Percentiles rank a stretch among this genome's conserved stretches.
These are phyloP conservation scores for Diaporthe sp. DNA, from an alignment of 2,329 filamentous ascomycete genomes.

Conservation along the genomic window DNA sequence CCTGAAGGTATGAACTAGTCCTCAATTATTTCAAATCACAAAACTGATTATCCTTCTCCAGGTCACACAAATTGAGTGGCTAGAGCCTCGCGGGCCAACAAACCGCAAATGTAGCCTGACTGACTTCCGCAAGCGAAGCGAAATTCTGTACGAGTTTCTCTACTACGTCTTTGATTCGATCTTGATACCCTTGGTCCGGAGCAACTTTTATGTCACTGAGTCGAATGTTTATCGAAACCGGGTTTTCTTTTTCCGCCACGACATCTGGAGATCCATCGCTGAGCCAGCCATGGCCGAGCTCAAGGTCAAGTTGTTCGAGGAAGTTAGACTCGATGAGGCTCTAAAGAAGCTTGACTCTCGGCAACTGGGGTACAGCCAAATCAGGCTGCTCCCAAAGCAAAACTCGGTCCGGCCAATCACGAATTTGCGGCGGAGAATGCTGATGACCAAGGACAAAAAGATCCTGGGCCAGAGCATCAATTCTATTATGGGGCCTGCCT, in stretches of 20 bases:
- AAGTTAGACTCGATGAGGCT: conserved; percentile 73
- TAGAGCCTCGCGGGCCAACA: conserved; percentile 67
- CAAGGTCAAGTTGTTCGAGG: conserved; percentile 83
- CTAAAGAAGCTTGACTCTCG: conserved; percentile 71
- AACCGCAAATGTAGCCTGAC: conserved; percentile 74
- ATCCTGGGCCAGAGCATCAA: conserved; percentile 78
- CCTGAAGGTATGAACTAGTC: conserved; percentile 72
- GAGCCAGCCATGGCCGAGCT: conserved; percentile 79
- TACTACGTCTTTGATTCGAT: conserved; percentile 96
- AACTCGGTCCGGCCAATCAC: conserved; percentile 85
- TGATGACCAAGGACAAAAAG: conserved; percentile 65
- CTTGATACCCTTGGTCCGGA: conserved; percentile 86
- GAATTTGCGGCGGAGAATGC: conserved; percentile 80
- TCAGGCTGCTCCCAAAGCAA: conserved; percentile 87
- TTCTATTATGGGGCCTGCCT: conserved; percentile 73
- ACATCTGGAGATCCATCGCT: conserved; percentile 85
- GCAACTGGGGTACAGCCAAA: conserved; percentile 80
- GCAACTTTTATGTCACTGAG: conserved; percentile 96
- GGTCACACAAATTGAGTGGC: conserved; percentile 81
- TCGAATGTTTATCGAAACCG: conserved; percentile 84
- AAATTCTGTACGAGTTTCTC: conserved; percentile 86
- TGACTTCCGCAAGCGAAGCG: conserved; percentile 81
- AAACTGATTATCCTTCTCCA: conserved; percentile 52
- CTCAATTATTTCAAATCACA: not conserved
- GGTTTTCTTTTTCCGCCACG: conserved; percentile 94